These are phyloP conservation scores for Fusarium sp. DNA, from an alignment of 2,329 filamentous ascomycete genomes.

Conservation along the genomic window DNA sequence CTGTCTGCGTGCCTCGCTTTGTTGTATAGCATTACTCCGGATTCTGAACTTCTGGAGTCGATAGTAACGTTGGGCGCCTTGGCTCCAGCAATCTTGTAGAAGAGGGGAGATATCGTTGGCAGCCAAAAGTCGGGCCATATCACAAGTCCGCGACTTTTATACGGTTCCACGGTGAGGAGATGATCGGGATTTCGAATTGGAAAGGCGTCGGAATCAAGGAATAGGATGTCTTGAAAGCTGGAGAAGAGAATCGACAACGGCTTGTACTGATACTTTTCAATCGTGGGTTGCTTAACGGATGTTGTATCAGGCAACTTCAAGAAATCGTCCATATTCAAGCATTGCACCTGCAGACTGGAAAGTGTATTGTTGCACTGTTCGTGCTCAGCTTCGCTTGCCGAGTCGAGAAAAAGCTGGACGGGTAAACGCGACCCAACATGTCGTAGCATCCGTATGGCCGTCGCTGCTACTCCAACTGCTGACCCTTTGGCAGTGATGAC, in stretches of 20 bases:
- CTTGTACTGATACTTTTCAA: constrained; percentile 38
- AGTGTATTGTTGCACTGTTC: constrained; percentile 19
- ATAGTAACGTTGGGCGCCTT: constrained; percentile 30
- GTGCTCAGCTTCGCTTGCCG: constrained; percentile 19
- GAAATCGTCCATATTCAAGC: constrained; percentile 39
- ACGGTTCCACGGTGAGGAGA: constrained; percentile 33
- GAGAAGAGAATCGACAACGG: constrained; percentile 37
- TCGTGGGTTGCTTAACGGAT: background rate
- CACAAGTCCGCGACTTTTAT: constrained; percentile 29
- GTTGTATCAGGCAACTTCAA: constrained; percentile 6
- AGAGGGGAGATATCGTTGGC: constrained; percentile 38
- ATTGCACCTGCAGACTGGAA: constrained; percentile 11
- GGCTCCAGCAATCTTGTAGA: constrained; percentile 34
- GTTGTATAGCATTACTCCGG: constrained; percentile 37
- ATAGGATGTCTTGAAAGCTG: constrained; percentile 37
- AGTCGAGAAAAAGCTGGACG: constrained; percentile 34
- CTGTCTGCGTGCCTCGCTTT: constrained; percentile 38
- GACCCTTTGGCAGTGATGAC: constrained; percentile 37
- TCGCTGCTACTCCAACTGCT: constrained; percentile 32
- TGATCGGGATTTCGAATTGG: constrained; percentile 34
- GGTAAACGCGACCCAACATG: constrained; percentile 35
- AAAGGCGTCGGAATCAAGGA: constrained; percentile 41
- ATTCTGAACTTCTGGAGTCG: constrained; percentile 35
- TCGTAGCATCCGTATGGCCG: constrained; percentile 37
- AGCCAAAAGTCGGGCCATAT: constrained; percentile 44